Evolutionary conservation across 2,329 filamentous ascomycete genomes (phyloP).

Genomic region (Dryadomyces quercus-mongolicae): DNA sequence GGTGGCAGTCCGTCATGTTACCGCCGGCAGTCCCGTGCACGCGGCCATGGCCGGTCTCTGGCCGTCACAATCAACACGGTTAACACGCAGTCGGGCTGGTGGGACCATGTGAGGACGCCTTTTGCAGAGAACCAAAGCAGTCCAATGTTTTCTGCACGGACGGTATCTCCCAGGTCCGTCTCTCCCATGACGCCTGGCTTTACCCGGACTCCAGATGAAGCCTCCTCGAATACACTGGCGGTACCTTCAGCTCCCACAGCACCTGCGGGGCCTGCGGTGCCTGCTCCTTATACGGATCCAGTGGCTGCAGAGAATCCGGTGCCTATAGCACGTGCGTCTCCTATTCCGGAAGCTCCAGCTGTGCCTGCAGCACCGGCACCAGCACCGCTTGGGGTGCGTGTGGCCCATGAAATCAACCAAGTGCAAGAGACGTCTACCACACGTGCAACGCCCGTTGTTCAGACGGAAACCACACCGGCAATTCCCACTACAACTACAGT

Average conservation of each 20-base stretch:
- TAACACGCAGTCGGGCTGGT: slow-evolving; percentile 54
- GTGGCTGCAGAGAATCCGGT: neutral
- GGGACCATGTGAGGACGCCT: slow-evolving; percentile 64
- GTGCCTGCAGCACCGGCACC: neutral
- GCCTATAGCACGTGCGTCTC: neutral
- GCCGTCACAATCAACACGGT: slow-evolving; percentile 31
- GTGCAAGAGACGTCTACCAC: neutral
- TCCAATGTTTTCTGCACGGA: slow-evolving; percentile 25
- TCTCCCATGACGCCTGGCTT: neutral
- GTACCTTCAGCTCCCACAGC: neutral
- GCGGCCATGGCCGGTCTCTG: slow-evolving; percentile 22
- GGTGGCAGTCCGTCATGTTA: slow-evolving; percentile 26
- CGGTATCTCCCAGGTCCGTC: slow-evolving; percentile 13
- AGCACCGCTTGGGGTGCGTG: too few relatives aligned
- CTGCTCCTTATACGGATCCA: neutral
- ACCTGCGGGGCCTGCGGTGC: neutral
- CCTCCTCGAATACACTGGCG: neutral
- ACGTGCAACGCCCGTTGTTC: neutral
- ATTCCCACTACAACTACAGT: neutral
- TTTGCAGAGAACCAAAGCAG: slow-evolving; percentile 38
- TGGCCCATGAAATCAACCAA: too few relatives aligned
- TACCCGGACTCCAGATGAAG: neutral
- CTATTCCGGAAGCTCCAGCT: neutral
- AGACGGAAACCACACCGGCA: neutral
- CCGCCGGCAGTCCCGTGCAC: slow-evolving; percentile 25